Evolutionary conservation across 2,329 filamentous ascomycete species (phyloP).

Genomic region (Fusarium stilboides): DNA sequence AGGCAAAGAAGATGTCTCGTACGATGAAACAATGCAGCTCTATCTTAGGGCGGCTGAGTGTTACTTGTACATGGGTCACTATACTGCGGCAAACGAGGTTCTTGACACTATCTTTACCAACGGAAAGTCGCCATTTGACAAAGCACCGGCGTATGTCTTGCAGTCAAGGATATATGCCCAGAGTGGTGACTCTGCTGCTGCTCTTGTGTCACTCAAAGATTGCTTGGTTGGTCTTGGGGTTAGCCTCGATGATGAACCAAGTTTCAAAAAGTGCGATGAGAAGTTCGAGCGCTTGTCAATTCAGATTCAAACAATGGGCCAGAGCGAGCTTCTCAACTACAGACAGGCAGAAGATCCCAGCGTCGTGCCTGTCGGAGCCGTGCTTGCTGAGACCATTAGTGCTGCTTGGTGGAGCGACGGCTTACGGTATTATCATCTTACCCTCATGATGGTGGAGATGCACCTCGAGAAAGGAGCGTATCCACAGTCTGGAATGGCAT

Average conservation of each 20-base stretch:
- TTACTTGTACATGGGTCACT: slow-evolving; percentile 83
- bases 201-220: slow-evolving; percentile 78
- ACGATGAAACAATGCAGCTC: slow-evolving; percentile 87
- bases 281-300: slow-evolving; percentile 77
- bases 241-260: slow-evolving; percentile 74
- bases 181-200: slow-evolving; percentile 77
- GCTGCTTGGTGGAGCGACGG: slow-evolving; percentile 82
- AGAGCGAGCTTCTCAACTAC: slow-evolving; percentile 61
- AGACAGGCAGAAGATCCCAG: slow-evolving; percentile 64
- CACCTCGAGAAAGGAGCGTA: slow-evolving; percentile 76
- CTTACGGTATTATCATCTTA: slow-evolving; percentile 80
- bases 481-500: slow-evolving; percentile 78
- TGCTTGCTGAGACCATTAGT: slow-evolving; percentile 78
- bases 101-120: slow-evolving; percentile 79
- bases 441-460: slow-evolving; percentile 76
- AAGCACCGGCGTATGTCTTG: slow-evolving; percentile 86
- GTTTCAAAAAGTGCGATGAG: slow-evolving; percentile 82
- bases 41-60: slow-evolving; percentile 87
- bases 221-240: slow-evolving; percentile 80
- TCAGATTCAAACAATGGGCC: slow-evolving; percentile 72
- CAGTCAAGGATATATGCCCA: slow-evolving; percentile 85
- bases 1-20: slow-evolving; percentile 78
- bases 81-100: slow-evolving; percentile 76
- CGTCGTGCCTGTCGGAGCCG: slow-evolving; percentile 75
- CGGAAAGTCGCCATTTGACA: slow-evolving; percentile 81